Base-by-base conservation (phyloP, 2,329 filamentous ascomycete species). In the Cryphonectria radicalis region DNA sequence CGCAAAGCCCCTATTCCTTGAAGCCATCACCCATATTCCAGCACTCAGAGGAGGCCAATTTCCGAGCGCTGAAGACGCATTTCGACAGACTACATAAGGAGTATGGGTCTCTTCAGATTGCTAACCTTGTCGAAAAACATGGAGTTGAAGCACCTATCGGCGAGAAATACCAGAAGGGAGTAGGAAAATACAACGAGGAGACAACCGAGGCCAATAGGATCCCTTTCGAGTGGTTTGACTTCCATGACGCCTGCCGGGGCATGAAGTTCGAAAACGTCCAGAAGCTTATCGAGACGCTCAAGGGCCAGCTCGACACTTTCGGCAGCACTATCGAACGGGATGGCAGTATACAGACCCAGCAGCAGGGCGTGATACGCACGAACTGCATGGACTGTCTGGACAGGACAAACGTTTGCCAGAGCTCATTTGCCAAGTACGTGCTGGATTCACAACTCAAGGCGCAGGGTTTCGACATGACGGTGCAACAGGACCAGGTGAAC, bases 371-470 rank as follows among this genome's bases (percentile, higher is more conserved):
- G 8, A 80, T 98, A n/a, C 88, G 96, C 70, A 98, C 94, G 1
- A 99, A 99, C 78, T 99, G 96, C 80, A 98, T 99, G 96, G 96
- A 99, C 78, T 99, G 96, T 76, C 84, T 99, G 13, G 96, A 99
- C 79, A 90, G 96, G 32, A 99, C 96, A 1, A 98, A 98, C 76
- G 95, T 99, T 32, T 94, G 95, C 57, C 95, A 98, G 81, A 97
- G 93, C 77, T 96, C 94, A 0, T 95, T 95, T 78, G 96, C 89
- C 6, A 93, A 94, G 77, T 90, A 92, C 77, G 92, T 93, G 74
- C 85, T 99, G 2, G 94, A 98, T 75, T 79, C 87, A 43, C 94
- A 98, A 77, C 85, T 99, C 1, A 91, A 89, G 70, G 85, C 88
- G 28, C 90, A 97, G 73, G 93, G 92, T 0, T 91, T 94, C 72